These are phyloP conservation scores for Lasiosphaeria ovina DNA, from an alignment of 495 filamentous ascomycete species.

Conservation along the genomic window DNA sequence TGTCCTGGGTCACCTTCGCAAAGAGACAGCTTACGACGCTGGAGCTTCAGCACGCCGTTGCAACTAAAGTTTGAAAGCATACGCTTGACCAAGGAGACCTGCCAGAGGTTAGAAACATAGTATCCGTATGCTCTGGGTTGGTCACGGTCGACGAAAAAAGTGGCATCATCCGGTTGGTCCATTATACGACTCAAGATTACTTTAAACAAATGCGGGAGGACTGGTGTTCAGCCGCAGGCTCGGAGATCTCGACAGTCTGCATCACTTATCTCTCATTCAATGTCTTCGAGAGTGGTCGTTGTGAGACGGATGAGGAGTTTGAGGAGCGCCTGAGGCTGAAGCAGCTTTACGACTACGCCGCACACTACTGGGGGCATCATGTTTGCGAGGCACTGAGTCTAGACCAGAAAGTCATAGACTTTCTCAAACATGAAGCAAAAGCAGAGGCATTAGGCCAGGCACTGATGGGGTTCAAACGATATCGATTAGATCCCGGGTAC, in stretches of 20 bases:
- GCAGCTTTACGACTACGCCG: constrained; percentile 43
- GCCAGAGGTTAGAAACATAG: too few relatives aligned
- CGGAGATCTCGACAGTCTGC: constrained; percentile 38
- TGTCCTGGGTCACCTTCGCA: too few relatives aligned
- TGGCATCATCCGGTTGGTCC: too few relatives aligned
- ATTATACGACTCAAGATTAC: too few relatives aligned
- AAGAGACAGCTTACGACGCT: too few relatives aligned
- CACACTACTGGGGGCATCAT: constrained; percentile 47
- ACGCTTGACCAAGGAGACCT: too few relatives aligned
- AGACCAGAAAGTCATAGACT: constrained; percentile 7
- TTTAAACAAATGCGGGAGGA: constrained; percentile 37
- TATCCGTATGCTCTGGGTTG: too few relatives aligned
- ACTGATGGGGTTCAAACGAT: neutral
- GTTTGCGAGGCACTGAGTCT: constrained; percentile 13
- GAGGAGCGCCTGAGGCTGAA: constrained; percentile 26
- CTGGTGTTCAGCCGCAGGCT: constrained; percentile 38
- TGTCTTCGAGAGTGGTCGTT: constrained; percentile 30
- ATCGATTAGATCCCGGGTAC: too few relatives aligned
- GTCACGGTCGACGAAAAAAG: too few relatives aligned
- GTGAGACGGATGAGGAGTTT: constrained; percentile 26
- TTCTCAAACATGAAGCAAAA: constrained; percentile 22
- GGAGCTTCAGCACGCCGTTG: too few relatives aligned
- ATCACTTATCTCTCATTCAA: constrained; percentile 46
- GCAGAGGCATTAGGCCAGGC: constrained; percentile 20
- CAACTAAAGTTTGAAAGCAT: too few relatives aligned